Base-by-base conservation (phyloP, 352 stramenopile genomes). In the Pseudoperonospora humuli region DNA sequence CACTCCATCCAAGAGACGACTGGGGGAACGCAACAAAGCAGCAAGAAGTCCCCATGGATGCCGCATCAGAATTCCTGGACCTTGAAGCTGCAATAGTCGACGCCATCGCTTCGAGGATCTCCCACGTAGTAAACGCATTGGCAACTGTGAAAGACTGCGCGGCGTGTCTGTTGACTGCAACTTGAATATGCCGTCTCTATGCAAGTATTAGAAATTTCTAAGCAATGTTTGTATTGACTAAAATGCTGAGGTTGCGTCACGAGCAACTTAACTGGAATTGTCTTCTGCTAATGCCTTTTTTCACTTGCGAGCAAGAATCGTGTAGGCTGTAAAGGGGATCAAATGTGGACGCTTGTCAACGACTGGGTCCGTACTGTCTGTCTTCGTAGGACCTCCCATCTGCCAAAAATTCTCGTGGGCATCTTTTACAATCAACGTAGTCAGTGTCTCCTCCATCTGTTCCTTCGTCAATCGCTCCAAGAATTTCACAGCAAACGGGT, bases 21-120 rank as follows among this genome's bases (percentile, higher is more conserved):
- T 78, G 8, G 78, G 75, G 19, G 61, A 77, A 17, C 75, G 69
- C 43, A 90, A 48, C 18, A 88, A 39, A 20, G 58, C 41, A 0
- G 61, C 68, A 18, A 86, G 44, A 5, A 87, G 34, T 2, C 66
- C 61, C 78, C 75, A 90, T 31, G 78, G 71, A 50, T 90, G 72
- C 18, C 57, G 41, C 20, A 51, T n/a, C 7, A 69, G 50, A 23
- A 60, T 28, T 11, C 32, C 38, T 0, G 54, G 41, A 5, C 46
- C 20, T 8, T 56, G 61, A 25, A 71, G 40, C 24, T 49, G 36
- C 23, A 61, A 20, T 24, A 64, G 45, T 57, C 61, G 63, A 3
- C 49, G 53, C 57, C 42, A 58, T 8, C 38, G 41, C 45, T 18
- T 44, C 7, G 35, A 24, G 7, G 32, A 32, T 0, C 27, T 40